Conservation (phyloP, 2,329 filamentous ascomycete genomes). For the Clarireedia hainanense region DNA sequence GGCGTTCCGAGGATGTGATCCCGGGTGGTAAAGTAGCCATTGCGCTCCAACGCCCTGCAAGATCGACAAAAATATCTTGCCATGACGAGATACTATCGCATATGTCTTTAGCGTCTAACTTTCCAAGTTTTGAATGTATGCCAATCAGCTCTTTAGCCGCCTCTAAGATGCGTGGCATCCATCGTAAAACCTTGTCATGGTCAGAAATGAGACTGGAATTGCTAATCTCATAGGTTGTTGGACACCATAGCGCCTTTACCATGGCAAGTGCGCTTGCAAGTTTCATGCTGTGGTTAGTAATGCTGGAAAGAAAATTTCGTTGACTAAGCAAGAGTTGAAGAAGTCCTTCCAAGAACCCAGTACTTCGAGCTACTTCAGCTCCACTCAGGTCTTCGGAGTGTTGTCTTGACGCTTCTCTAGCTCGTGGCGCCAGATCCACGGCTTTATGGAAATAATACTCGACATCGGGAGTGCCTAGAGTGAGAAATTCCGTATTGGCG, state of each 20-base stretch:
- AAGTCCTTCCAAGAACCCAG: slow-evolving; percentile 81
- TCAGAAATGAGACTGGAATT: slow-evolving; percentile 6
- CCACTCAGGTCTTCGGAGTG: slow-evolving; percentile 80
- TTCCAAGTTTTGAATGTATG: slow-evolving; percentile 59
- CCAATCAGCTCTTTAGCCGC: slow-evolving; percentile 54
- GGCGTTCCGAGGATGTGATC: slow-evolving; percentile 37
- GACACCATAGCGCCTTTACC: slow-evolving; percentile 35
- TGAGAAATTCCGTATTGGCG: slow-evolving; percentile 42
- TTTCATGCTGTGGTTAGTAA: slow-evolving; percentile 9
- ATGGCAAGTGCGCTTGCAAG: slow-evolving; percentile 21
- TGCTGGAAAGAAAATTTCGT: slow-evolving; percentile 33
- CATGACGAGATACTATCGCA: slow-evolving; percentile 41
- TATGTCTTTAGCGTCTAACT: slow-evolving; percentile 38
- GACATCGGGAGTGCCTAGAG: slow-evolving; percentile 13
- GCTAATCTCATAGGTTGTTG: slow-evolving; percentile 23
- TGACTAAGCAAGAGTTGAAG: slow-evolving; percentile 59
- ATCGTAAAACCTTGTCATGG: slow-evolving; percentile 35
- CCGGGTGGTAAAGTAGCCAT: slow-evolving; percentile 43
- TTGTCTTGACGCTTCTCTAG: slow-evolving; percentile 58
- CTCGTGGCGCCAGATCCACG: slow-evolving; percentile 62
- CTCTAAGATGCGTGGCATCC: slow-evolving; percentile 63
- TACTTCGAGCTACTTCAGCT: slow-evolving; percentile 70
- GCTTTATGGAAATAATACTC: slow-evolving; percentile 75
- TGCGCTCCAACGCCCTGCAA: slow-evolving; percentile 35
- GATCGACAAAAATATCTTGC: slow-evolving; percentile 39